Percentiles rank a stretch among this genome's conserved stretches.
phyloP scores from a whole-genome alignment of 2,329 filamentous ascomycete genomes.

The Aspergillus pseudoviridinutans region DNA sequence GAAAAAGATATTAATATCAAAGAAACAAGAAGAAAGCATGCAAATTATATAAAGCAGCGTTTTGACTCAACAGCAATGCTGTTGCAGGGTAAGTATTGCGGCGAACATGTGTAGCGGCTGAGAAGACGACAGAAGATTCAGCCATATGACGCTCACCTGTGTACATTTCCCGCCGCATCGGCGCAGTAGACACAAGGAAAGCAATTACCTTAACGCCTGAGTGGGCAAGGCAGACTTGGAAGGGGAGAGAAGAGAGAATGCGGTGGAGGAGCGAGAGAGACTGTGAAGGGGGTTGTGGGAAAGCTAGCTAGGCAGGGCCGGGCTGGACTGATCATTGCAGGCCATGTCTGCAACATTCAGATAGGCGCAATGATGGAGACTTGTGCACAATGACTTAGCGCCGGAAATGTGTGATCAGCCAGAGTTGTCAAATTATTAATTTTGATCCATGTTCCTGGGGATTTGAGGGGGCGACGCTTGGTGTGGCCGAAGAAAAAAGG shows the following conservation, averaged over 20 bases:
- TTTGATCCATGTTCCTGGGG: conserved; percentile 2
- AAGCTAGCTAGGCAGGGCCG: conserved; percentile 17
- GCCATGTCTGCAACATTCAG: conserved; percentile 24
- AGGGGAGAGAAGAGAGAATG: conserved; percentile 20
- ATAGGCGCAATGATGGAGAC: conserved; percentile 20
- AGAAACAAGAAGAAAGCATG: neutral
- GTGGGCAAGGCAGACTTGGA: conserved; percentile 36
- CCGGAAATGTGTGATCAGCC: conserved; percentile 24
- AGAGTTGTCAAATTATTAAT: conserved; percentile 19
- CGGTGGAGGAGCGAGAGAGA: conserved; percentile 17
- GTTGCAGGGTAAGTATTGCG: conserved; percentile 16
- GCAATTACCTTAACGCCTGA: conserved; percentile 25
- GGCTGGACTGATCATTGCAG: conserved; percentile 24
- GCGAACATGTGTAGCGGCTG: conserved; percentile 28
- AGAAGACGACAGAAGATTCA: conserved; percentile 16
- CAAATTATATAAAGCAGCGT: conserved; percentile 23
- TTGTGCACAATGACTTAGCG: conserved; percentile 28
- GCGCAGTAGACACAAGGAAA: conserved; percentile 23
- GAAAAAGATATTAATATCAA: conserved; percentile 2
- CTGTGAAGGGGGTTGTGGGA: conserved; percentile 10
- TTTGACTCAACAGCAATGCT: conserved; percentile 19
- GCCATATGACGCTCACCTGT: conserved; percentile 25
- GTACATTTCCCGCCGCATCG: conserved; percentile 23
- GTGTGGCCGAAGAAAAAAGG: neutral
- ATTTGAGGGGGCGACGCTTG: neutral